Percentiles rank a stretch among this genome's conserved stretches.
phyloP scores from a whole-genome alignment of 176 grass and related monocot genomes.

The Pontederia paniculata region DNA sequence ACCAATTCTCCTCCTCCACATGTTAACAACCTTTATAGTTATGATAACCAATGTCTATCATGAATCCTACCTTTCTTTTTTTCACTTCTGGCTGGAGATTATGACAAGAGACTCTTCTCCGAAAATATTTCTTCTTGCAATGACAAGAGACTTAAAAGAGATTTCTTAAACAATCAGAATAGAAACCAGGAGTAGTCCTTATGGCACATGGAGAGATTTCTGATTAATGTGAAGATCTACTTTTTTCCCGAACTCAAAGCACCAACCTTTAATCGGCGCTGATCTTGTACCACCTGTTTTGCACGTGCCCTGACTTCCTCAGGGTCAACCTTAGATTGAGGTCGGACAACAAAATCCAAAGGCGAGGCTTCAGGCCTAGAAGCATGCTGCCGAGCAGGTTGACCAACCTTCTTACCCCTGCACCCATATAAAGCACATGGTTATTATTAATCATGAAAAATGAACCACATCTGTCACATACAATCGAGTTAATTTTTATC shows the following conservation, averaged over 20 bases:
- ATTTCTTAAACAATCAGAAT: too few species aligned
- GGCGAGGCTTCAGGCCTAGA: conserved; percentile 89
- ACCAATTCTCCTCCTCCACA: too few species aligned
- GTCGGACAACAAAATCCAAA: conserved; percentile 82
- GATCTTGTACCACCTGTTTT: conserved; percentile 76
- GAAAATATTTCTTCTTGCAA: too few species aligned
- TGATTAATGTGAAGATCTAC: background rate
- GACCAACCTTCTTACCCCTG: conserved; percentile 55
- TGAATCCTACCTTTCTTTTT: too few species aligned
- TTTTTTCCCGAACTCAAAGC: background rate
- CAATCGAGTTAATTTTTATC: background rate
- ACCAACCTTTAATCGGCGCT: conserved; percentile 61
- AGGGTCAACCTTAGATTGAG: conserved; percentile 86
- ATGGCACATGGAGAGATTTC: too few species aligned
- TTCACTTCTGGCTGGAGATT: too few species aligned
- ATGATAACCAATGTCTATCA: too few species aligned
- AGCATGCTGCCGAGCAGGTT: conserved; percentile 69
- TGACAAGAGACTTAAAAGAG: too few species aligned
- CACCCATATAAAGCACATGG: conserved; percentile 4
- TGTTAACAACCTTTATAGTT: too few species aligned
- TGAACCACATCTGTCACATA: background rate
- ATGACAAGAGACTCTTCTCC: too few species aligned
- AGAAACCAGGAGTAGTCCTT: too few species aligned
- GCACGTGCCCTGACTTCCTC: conserved; percentile 65
- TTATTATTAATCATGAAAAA: background rate